Conservation (phyloP, 176 grass and related monocot species). For the Paspalum vaginatum region DNA sequence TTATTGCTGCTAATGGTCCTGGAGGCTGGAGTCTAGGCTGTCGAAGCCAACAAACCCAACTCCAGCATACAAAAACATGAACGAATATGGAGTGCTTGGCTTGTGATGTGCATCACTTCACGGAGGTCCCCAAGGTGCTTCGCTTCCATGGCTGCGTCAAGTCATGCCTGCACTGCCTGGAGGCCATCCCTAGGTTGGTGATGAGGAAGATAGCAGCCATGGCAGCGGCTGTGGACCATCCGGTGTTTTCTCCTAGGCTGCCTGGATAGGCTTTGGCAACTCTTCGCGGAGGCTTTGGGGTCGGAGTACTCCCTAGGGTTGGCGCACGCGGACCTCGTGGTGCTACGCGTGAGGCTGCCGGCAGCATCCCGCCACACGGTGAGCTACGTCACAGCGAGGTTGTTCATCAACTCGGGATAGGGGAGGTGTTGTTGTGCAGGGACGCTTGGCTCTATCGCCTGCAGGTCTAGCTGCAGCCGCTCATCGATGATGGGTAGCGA, state of each 20-base stretch:
- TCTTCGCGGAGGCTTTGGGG: conserved; percentile 52
- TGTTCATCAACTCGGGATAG: conserved; percentile 83
- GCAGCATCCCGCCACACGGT: conserved; percentile 59
- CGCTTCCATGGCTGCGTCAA: conserved; percentile 64
- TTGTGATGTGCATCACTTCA: too few species aligned
- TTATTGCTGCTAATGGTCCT: too few species aligned
- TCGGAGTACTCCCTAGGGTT: conserved; percentile 29
- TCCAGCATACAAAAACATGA: too few species aligned
- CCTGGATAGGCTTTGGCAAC: conserved; percentile 51
- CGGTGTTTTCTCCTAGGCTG: conserved; percentile 33
- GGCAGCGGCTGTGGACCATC: not conserved
- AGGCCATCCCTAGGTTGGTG: conserved; percentile 83
- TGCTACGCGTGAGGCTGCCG: conserved; percentile 51
- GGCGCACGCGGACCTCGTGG: conserved; percentile 59
- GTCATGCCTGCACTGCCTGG: conserved; percentile 87
- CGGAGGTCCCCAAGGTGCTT: conserved; percentile 68
- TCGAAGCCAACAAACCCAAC: too few species aligned
- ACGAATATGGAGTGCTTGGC: too few species aligned
- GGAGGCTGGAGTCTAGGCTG: too few species aligned
- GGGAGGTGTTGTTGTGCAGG: conserved; percentile 73
- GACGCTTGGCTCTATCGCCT: conserved; percentile 58
- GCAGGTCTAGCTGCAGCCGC: conserved; percentile 71
- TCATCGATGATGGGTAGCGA: conserved; percentile 94
- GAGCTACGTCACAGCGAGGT: conserved; percentile 69
- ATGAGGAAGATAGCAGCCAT: conserved; percentile 63